Base-by-base conservation (phyloP, 1,284 basidiomycete species). In the Athelia psychrophila region DNA sequence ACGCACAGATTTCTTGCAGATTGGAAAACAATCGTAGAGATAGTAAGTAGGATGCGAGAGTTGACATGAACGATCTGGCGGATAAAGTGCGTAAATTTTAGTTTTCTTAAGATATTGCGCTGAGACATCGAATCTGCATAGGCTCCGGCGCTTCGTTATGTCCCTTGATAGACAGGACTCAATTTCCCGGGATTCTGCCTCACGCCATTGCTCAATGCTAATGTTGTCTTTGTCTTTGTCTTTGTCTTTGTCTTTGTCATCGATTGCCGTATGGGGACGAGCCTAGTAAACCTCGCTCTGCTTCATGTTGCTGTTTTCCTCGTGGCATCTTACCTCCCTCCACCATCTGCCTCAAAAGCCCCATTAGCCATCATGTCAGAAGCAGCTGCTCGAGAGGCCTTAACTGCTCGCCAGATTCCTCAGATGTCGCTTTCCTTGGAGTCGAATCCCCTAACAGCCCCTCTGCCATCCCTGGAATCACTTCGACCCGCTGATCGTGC, bases 61-160 rank as follows among this genome's bases (percentile, higher is more conserved):
- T 90, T 13, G 82, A 90, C 57, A 88, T 84, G 1, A 73, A 76
- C 18, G 79, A 84, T 56, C 64, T 87, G 13, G 87, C 86, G 3
- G 86, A 90, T 60, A 75, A 81, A 70, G 38, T 42, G 5, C 20
- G 38, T 42, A 42, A 5, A 8, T 8, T 6, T 5, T 42, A 18
- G 6, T 42, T 16, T 22, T 42, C 16, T 16, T 18, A 9, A n/a
- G 13, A 30, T 30, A 5, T 30, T 30, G 27, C 27, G n/a, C 20
- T n/a, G 6, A n/a, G 38, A 42, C 6, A 9, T 22, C n/a, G n/a
- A n/a, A n/a, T 22, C 20, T 22, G 20, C 38, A n/a, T n/a, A 42
- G 38, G 38, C 38, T 22, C 38, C 38, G 16, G n/a, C 38, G n/a
- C n/a, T 42, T 22, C 38, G 38, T 42, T 42, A 42, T 42, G 38